phyloP scores from a whole-genome alignment of 140 eudicot genomes.

The Anethum foeniculum region DNA sequence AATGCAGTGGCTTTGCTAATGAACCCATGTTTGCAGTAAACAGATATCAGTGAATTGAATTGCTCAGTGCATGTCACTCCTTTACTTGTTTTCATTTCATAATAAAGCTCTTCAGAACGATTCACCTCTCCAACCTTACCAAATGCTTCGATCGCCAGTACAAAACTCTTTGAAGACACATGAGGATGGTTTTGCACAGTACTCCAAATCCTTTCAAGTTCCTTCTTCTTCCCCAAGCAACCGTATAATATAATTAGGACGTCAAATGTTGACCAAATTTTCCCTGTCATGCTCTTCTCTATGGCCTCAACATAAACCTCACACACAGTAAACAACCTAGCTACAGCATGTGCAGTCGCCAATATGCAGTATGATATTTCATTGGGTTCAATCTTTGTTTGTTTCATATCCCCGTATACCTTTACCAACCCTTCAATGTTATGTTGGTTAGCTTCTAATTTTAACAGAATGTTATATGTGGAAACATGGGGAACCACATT shows the following conservation, averaged over 20 bases:
- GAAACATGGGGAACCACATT: constrained; percentile 78
- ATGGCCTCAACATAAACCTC: constrained; percentile 72
- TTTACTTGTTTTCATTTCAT: constrained; percentile 45
- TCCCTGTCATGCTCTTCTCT: constrained; percentile 66
- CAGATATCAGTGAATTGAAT: constrained; percentile 77
- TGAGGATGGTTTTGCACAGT: constrained; percentile 46
- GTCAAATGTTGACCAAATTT: constrained; percentile 82
- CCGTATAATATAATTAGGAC: constrained; percentile 74
- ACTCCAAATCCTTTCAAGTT: constrained; percentile 58
- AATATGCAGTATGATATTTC: constrained; percentile 74
- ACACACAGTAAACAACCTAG: constrained; percentile 67
- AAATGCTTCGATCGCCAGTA: constrained; percentile 78
- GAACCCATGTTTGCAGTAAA: constrained; percentile 67
- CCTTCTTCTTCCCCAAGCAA: constrained; percentile 55
- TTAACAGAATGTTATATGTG: constrained; percentile 74
- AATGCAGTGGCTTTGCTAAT: constrained; percentile 66
- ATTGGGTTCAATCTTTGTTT: constrained; percentile 51
- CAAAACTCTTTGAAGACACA: constrained; percentile 62
- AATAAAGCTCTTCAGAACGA: constrained; percentile 76
- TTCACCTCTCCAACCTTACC: constrained; percentile 61
- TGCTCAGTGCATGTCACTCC: constrained; percentile 65
- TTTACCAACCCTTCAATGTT: constrained; percentile 53
- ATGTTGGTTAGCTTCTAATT: constrained; percentile 86
- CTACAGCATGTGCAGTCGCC: constrained; percentile 94
- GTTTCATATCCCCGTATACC: constrained; percentile 75